Base-by-base conservation (phyloP, 202 grass and related monocot genomes). In the Saccharum hybrid region DNA sequence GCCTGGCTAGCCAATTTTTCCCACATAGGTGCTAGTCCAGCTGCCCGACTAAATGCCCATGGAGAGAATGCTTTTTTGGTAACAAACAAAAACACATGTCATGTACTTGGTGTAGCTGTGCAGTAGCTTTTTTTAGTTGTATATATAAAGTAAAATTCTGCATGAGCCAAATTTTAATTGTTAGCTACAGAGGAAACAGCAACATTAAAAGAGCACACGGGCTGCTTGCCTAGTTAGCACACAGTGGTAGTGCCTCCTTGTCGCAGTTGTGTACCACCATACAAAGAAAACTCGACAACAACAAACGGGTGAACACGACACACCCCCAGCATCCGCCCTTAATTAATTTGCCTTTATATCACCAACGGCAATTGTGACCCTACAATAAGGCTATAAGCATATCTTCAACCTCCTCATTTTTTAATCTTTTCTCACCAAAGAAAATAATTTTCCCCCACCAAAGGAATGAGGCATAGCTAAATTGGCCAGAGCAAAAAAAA, bases 271-370 rank as follows among this genome's bases (percentile, higher is more conserved):
- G 64, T 41, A 1, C 68, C 19, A 21, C 19, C 13, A 67, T 34
- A 34, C 61, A 70, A 63, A 76, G 2, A 63, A 33, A 37, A 75
- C 30, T 11, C n/a, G 49, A 59, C 63, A 75, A 40, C 31, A 56
- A 12, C 3, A 19, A 10, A 40, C 6, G 10, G 3, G n/a, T 3
- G 1, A 28, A 76, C 15, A 43, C 7, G 6, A 69, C 7, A 69
- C 7, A 8, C 57, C 57, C 9, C 57, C 21, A 61, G 57, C 57
- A 26, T 61, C 9, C 1, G 10, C 10, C 21, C 57, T 61, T 61
- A 23, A 26, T 57, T 21, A 16, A 57, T 60, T 60, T 57, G 2
- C n/a, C 8, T 59, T 60, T 60, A 60, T 10, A 60, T 60, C n/a
- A n/a, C n/a, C n/a, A 60, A 23, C 3, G 3, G 23, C n/a, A 60